Base-by-base conservation (phyloP, 768 basidiomycete genomes). In the Hygrocybe punicea region DNA sequence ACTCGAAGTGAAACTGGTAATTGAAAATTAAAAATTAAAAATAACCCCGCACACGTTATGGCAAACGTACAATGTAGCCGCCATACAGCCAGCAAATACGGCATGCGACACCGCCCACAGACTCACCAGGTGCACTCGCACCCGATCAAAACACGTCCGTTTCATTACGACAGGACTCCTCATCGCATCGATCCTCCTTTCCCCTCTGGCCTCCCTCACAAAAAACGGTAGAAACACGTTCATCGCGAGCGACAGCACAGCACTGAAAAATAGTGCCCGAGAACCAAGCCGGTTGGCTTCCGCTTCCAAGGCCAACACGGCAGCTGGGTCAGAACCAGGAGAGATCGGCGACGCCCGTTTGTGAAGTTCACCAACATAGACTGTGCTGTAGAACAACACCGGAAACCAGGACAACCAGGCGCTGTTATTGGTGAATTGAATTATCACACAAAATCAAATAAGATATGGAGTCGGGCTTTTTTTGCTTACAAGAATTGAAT, bases 381-480 rank as follows among this genome's bases (percentile, higher is more conserved):
- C 23, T 0, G 94, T 78, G 25, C 87, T 87, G 61, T 81, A 87
- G 65, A 98, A 86, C 50, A 97, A 75, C 0, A 94, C 93, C 0
- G 95, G 94, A 65, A 96, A 97, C 96, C 96, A 98, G 7, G 84
- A 89, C 58, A 94, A 78, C 85, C 85, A 95, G 11, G 85, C 81
- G 58, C 91, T 92, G 55, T 10, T 44, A 45, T 4, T 34, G 36
- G 34, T 33, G 33, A 42, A 21, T 11, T 23, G 45, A 47, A n/a
- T 13, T 21, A 19, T 17, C 17, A 24, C n/a, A 40, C n/a, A 23
- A 56, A 19, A n/a, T 17, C 39, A 35, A n/a, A 37, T 21, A 6
- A 17, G n/a, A 71, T 29, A 29, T 29, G 4, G 29, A 29, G 29
- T 29, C 29, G 29, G 29, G 29, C 29, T 29, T 29, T 29, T 29